These are phyloP conservation scores for Pseudopyrenochaeta lycopersici DNA, from an alignment of 2,329 filamentous ascomycete genomes.

Conservation along the genomic window DNA sequence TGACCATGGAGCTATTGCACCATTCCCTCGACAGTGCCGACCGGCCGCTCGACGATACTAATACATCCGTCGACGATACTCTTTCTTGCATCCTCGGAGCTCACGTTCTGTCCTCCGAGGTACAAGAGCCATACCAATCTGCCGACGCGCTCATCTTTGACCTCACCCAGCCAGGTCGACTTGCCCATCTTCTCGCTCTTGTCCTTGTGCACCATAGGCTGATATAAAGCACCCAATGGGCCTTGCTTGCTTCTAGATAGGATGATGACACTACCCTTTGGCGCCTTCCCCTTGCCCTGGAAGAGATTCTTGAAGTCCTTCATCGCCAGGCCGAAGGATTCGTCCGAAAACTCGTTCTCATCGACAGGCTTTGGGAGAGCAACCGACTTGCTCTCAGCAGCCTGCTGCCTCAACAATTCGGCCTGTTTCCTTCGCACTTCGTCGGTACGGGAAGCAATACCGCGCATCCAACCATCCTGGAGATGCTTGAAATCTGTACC, in stretches of 20 bases:
- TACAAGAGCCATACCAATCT: conserved; percentile 90
- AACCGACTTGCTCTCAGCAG: conserved; percentile 48
- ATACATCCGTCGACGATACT: conserved; percentile 89
- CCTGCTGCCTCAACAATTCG: conserved; percentile 53
- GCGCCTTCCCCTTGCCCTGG: conserved; percentile 76
- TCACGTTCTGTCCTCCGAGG: conserved; percentile 84
- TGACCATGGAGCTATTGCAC: conserved; percentile 54
- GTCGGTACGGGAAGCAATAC: conserved; percentile 77
- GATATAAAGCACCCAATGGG: conserved; percentile 55
- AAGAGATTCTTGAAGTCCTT: conserved; percentile 84
- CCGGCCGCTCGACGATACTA: conserved; percentile 84
- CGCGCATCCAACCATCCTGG: conserved; percentile 88
- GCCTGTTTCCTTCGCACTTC: conserved; percentile 51
- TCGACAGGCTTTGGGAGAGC: conserved; percentile 43
- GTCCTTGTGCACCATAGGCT: conserved; percentile 35
- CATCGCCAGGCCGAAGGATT: conserved; percentile 78
- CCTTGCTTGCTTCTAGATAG: conserved; percentile 74
- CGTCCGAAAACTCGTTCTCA: conserved; percentile 68
- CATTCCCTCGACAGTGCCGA: conserved; percentile 85
- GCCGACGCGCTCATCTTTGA: conserved; percentile 81
- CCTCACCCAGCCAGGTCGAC: conserved; percentile 70
- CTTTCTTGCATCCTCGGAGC: conserved; percentile 80
- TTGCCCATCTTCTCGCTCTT: conserved; percentile 53
- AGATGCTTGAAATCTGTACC: conserved; percentile 95
- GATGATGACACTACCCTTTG: conserved; percentile 81